phyloP scores from a whole-genome alignment of 768 basidiomycete species.

The Gymnopilus dilepis region DNA sequence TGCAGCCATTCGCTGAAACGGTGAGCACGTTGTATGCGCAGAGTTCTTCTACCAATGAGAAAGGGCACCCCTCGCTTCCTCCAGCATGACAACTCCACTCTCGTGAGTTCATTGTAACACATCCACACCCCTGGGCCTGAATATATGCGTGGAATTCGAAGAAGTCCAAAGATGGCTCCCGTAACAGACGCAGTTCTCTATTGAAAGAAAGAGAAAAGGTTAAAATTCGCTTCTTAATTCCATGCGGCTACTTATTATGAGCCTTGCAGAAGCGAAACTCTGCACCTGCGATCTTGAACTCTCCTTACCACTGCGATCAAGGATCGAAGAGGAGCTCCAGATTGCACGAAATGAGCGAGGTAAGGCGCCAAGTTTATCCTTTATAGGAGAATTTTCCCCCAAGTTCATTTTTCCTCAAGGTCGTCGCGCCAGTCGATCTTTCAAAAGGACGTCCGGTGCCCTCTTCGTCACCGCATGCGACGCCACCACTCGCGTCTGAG shows the following conservation, averaged over 20 bases:
- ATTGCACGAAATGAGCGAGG: constrained; percentile 3
- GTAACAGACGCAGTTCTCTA: not conserved
- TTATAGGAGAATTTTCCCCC: not conserved
- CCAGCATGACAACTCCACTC: not conserved
- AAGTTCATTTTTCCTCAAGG: not conserved
- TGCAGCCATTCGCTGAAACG: not conserved
- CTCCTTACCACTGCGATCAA: constrained; percentile 9
- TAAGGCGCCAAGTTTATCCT: constrained; percentile 3
- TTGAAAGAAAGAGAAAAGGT: constrained; percentile 13
- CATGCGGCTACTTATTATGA: not conserved
- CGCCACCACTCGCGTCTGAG: not conserved
- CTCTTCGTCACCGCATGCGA: not conserved
- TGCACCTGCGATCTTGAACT: constrained; percentile 21
- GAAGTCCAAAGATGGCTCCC: not conserved
- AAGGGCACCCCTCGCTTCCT: not conserved
- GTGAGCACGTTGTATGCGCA: not conserved
- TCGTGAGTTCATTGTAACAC: constrained; percentile 4
- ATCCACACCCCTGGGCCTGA: not conserved
- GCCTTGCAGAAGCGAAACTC: constrained; percentile 25
- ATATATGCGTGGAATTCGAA: constrained; percentile 14
- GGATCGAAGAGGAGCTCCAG: not conserved
- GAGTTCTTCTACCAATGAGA: not conserved
- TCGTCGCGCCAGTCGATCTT: not conserved
- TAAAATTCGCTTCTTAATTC: not conserved
- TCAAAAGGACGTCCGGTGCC: not conserved